phyloP scores from a whole-genome alignment of 2,329 filamentous ascomycete species.

The Ramularia endophylla region DNA sequence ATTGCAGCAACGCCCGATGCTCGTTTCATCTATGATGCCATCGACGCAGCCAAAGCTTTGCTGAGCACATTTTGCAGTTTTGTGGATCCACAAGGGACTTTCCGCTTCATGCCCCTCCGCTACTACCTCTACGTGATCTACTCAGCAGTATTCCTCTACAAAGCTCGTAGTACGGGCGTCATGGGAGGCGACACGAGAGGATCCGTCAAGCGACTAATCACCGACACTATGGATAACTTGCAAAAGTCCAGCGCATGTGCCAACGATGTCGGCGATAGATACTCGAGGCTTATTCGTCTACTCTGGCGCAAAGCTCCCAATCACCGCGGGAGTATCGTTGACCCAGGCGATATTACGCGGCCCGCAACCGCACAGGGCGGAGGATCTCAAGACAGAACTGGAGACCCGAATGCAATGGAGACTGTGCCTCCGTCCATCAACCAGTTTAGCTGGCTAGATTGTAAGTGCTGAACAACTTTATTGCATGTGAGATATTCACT shows the following conservation, averaged over 20 bases:
- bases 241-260: conserved; percentile 52
- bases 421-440: conserved; percentile 35
- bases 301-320: conserved; percentile 48
- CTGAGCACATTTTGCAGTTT: conserved; percentile 55
- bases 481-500: too few species aligned
- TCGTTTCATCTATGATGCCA: conserved; percentile 60
- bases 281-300: conserved; percentile 54
- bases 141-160: conserved; percentile 60
- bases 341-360: conserved; percentile 18
- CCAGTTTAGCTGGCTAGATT: conserved; percentile 57
- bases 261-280: conserved; percentile 56
- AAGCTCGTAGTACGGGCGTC: conserved; percentile 56
- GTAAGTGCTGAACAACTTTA: too few species aligned
- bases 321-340: conserved; percentile 16
- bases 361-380: conserved; percentile 12
- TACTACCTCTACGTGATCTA: conserved; percentile 60
- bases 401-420: conserved; percentile 11
- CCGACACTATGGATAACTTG: conserved; percentile 53
- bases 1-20: conserved; percentile 57
- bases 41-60: conserved; percentile 58
- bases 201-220: conserved; percentile 53
- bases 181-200: conserved; percentile 50
- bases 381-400: not conserved
- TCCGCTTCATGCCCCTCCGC: conserved; percentile 59
- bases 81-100: conserved; percentile 52